A percentile compares a stretch with the other conserved stretches of the same genome.
Conservation (phyloP, 805 yeast species). For the Candida insectorum region DNA sequence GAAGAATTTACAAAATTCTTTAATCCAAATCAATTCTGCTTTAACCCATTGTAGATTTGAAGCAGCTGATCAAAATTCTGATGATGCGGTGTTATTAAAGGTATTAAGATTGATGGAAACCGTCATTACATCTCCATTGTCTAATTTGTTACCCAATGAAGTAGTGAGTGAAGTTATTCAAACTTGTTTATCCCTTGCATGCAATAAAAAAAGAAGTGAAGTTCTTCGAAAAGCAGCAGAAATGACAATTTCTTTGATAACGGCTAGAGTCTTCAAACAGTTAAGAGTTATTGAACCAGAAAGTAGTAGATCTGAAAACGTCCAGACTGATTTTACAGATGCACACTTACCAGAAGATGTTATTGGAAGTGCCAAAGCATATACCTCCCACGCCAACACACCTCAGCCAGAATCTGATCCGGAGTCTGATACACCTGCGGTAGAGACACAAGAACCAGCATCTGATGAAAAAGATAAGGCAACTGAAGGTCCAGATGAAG, state of each 20-base stretch:
- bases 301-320: conserved; percentile 29
- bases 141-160: conserved; percentile 71
- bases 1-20: conserved; percentile 51
- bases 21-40: conserved; percentile 67
- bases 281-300: conserved; percentile 54
- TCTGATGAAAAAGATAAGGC: background rate
- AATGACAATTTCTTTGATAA: conserved; percentile 66
- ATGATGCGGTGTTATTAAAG: conserved; percentile 84
- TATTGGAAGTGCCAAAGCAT: conserved; percentile 46
- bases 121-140: conserved; percentile 61
- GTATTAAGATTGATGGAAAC: conserved; percentile 71
- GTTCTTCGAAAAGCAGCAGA: conserved; percentile 88
- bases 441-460: background rate
- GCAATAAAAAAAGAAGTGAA: conserved; percentile 88
- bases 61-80: conserved; percentile 88
- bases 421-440: background rate
- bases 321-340: conserved; percentile 46
- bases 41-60: conserved; percentile 94
- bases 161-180: conserved; percentile 85
- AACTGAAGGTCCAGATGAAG: conserved; percentile 1
- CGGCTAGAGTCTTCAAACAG: conserved; percentile 63
- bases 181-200: conserved; percentile 86
- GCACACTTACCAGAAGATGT: conserved; percentile 56
- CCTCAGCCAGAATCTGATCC: conserved; percentile 3
- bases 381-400: conserved; percentile 5